Evolutionary conservation across 2,329 filamentous ascomycete species (phyloP).

Genomic region (Talaromyces piceae): DNA sequence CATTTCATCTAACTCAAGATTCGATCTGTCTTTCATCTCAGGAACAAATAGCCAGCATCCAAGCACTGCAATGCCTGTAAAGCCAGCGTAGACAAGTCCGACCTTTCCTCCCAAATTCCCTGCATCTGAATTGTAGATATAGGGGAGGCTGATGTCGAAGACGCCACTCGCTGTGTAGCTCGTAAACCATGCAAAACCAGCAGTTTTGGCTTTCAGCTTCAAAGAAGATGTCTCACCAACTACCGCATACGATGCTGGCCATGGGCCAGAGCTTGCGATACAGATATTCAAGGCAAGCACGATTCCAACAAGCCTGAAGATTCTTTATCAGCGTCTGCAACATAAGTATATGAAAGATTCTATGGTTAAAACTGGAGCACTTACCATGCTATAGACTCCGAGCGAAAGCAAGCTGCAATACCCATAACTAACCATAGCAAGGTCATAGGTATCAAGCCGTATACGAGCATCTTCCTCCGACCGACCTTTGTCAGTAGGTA

Average conservation of each 20-base stretch:
- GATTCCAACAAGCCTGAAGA: neutral
- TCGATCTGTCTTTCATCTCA: constrained; percentile 44
- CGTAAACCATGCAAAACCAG: constrained; percentile 34
- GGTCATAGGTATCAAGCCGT: constrained; percentile 14
- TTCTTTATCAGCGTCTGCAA: too few species aligned
- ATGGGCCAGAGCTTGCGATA: constrained; percentile 26
- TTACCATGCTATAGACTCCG: neutral
- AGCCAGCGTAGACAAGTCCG: neutral
- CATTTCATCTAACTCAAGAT: constrained; percentile 41
- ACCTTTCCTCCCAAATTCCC: neutral
- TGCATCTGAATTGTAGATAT: constrained; percentile 27
- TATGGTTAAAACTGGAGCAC: neutral
- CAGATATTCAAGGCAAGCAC: constrained; percentile 37
- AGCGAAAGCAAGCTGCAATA: neutral
- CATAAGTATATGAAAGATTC: neutral
- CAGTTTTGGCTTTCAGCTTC: constrained; percentile 26
- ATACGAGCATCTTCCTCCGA: constrained; percentile 27
- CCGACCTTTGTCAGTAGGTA: constrained; percentile 38
- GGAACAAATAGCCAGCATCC: constrained; percentile 42
- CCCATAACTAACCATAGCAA: neutral
- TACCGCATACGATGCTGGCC: constrained; percentile 27
- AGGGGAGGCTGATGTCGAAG: constrained; percentile 41
- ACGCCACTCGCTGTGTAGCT: constrained; percentile 32
- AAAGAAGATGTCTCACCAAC: constrained; percentile 23
- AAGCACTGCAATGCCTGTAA: constrained; percentile 15